Evolutionary conservation across 805 yeast species (phyloP).

Genomic region (Huiozyma naganishii): DNA sequence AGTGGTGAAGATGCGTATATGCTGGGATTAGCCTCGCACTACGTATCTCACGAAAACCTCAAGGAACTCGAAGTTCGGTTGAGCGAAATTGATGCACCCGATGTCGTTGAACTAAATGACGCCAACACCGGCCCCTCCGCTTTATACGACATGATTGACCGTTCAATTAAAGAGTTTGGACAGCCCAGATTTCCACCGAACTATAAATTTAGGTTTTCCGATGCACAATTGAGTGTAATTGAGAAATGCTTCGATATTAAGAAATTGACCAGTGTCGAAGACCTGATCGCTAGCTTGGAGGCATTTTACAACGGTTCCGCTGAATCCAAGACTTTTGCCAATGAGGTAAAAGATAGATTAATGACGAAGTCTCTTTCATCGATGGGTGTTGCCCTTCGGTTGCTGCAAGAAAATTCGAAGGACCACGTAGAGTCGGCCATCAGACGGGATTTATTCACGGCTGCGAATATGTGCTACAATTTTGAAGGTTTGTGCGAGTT

Average conservation of each 20-base stretch:
- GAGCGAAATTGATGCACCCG: slow-evolving; percentile 39
- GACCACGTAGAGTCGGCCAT: slow-evolving; percentile 56
- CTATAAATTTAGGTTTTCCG: slow-evolving; percentile 47
- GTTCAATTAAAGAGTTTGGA: slow-evolving; percentile 68
- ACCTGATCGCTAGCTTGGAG: slow-evolving; percentile 42
- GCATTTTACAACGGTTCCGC: slow-evolving; percentile 36
- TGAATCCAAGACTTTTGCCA: slow-evolving; percentile 59
- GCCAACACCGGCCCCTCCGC: slow-evolving; percentile 1
- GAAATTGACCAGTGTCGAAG: slow-evolving; percentile 34
- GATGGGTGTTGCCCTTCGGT: slow-evolving; percentile 57
- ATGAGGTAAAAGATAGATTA: slow-evolving; percentile 43
- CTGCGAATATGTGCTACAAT: slow-evolving; percentile 59
- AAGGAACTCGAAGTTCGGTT: slow-evolving; percentile 54
- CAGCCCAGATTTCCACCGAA: slow-evolving; percentile 48
- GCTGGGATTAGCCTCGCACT: slow-evolving; percentile 86
- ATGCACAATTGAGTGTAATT: slow-evolving; percentile 49
- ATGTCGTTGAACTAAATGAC: neutral
- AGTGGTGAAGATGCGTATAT: slow-evolving; percentile 71
- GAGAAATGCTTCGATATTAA: slow-evolving; percentile 53
- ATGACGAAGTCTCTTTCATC: slow-evolving; percentile 68
- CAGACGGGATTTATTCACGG: slow-evolving; percentile 62
- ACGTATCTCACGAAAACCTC: slow-evolving; percentile 56
- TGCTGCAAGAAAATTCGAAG: slow-evolving; percentile 50
- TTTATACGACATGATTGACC: slow-evolving; percentile 41
- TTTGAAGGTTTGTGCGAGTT: slow-evolving; percentile 38